Percentiles rank a stretch among this genome's conserved stretches.
Evolutionary conservation across 805 yeast genomes (phyloP).

Genomic region (Hanseniaspora valbyensis): DNA sequence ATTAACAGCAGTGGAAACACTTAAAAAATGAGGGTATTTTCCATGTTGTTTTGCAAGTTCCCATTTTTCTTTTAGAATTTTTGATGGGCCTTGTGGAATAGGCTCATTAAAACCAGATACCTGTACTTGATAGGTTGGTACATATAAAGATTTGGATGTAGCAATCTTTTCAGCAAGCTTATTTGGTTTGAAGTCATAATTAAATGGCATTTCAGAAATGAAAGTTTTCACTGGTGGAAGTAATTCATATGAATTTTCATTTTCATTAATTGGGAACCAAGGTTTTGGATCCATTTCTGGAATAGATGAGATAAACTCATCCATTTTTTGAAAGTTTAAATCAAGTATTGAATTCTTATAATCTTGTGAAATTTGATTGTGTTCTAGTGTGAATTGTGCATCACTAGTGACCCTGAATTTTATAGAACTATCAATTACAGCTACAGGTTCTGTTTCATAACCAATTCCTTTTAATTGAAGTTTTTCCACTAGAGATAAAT

Average conservation of each 20-base stretch:
- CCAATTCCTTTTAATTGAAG: conserved; percentile 18
- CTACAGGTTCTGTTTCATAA: conserved; percentile 47
- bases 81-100: conserved; percentile 42
- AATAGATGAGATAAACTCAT: conserved; percentile 27
- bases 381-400: conserved; percentile 60
- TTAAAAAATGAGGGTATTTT: conserved; percentile 29
- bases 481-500: conserved; percentile 1
- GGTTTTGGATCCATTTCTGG: conserved; percentile 33
- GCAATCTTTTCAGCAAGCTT: conserved; percentile 23
- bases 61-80: conserved; percentile 38
- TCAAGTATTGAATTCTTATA: conserved; percentile 25
- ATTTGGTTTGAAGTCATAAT: conserved; percentile 67
- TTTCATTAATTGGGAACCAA: conserved; percentile 27
- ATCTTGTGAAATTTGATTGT: conserved; percentile 39
- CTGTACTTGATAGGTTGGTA: conserved; percentile 38
- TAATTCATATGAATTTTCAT: conserved; percentile 35
- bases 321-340: conserved; percentile 26
- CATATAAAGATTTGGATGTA: conserved; percentile 28
- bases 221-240: conserved; percentile 85
- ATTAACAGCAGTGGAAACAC: conserved; percentile 21
- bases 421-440: conserved; percentile 55
- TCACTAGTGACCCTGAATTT: conserved; percentile 80
- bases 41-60: conserved; percentile 28
- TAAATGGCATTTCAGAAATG: conserved; percentile 61
- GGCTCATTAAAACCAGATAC: conserved; percentile 36